Conservation (phyloP, 2,329 filamentous ascomycete genomes). For the Sporothrix euskadiensis region DNA sequence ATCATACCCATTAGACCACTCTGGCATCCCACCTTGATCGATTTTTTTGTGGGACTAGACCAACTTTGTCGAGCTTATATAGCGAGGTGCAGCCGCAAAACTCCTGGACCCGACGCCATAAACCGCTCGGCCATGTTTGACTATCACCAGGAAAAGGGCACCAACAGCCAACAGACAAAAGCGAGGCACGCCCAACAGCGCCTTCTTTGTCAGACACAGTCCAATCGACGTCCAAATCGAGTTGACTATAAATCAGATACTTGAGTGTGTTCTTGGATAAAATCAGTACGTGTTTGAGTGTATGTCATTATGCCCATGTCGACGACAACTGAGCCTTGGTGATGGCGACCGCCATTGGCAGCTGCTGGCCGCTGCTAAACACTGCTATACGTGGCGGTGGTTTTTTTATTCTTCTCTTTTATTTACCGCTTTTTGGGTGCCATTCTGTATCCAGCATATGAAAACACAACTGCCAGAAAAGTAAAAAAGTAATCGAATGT, state of each 20-base stretch:
- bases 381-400: too few species aligned
- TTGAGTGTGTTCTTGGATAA: too few species aligned
- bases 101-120: background rate
- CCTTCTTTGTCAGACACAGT: background rate
- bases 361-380: too few species aligned
- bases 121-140: background rate
- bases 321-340: too few species aligned
- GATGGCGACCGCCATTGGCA: too few species aligned
- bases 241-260: background rate
- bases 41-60: slow-evolving; percentile 9
- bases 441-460: too few species aligned
- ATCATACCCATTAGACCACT: slow-evolving; percentile 34
- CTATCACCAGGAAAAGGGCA: background rate
- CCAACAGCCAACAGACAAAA: background rate
- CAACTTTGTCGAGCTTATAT: background rate
- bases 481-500: too few species aligned
- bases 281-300: too few species aligned
- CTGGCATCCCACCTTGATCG: slow-evolving; percentile 29
- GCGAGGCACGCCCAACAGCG: background rate
- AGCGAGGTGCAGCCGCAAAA: background rate
- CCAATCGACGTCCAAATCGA: background rate
- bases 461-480: too few species aligned
- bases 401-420: too few species aligned
- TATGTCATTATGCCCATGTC: too few species aligned
- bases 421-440: too few species aligned